These are phyloP conservation scores for Apiospora phragmitis DNA, from an alignment of 2,329 filamentous ascomycete species.

Conservation along the genomic window DNA sequence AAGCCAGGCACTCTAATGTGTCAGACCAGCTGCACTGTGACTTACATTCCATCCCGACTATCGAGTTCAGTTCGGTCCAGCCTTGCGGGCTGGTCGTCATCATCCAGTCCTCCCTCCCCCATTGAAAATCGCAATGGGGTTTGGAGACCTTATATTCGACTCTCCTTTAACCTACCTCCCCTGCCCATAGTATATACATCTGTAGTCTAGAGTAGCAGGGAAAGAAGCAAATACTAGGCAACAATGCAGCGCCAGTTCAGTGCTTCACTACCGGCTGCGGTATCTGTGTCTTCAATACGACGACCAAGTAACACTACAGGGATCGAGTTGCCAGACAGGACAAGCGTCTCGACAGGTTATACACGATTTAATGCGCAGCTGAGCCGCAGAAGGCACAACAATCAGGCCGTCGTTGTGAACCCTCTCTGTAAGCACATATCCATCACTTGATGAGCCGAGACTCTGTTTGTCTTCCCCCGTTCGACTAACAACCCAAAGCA, in stretches of 20 bases:
- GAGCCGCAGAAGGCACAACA: constrained; percentile 31
- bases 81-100: neutral
- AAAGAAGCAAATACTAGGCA: neutral
- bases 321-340: neutral
- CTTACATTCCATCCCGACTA: neutral
- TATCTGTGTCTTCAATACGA: neutral
- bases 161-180: neutral
- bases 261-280: neutral
- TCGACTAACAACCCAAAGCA: constrained; percentile 25
- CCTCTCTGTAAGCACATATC: constrained; percentile 28
- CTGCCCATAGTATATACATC: neutral
- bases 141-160: neutral
- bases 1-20: neutral
- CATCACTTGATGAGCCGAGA: neutral
- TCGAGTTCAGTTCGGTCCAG: neutral
- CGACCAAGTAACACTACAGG: neutral
- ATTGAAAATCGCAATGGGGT: neutral
- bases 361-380: constrained; percentile 25
- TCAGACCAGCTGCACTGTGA: neutral
- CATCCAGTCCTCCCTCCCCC: neutral
- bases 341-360: constrained; percentile 12
- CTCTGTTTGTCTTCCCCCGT: neutral
- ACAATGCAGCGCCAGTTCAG: neutral
- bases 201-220: neutral
- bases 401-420: constrained; percentile 38